A percentile compares a stretch with the other conserved stretches of the same genome.
Evolutionary conservation across 306 rosid genomes (phyloP).

Genomic region (Vicia sativa): DNA sequence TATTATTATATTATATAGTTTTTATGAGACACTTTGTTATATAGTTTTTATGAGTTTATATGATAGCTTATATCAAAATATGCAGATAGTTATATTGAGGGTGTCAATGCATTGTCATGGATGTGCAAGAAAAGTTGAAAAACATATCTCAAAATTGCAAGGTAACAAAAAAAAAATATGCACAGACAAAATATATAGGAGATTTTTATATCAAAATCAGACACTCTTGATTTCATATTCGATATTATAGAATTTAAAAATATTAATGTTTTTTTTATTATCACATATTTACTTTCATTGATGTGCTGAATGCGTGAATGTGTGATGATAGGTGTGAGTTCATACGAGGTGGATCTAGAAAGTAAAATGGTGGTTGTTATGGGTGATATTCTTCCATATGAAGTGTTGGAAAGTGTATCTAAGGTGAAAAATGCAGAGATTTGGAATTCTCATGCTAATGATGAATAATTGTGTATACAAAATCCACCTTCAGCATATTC

Average conservation of each 20-base stretch:
- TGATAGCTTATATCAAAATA: slow-evolving; percentile 19
- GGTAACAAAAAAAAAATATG: slow-evolving; percentile 42
- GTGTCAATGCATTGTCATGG: slow-evolving; percentile 97
- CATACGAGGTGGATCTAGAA: slow-evolving; percentile 81
- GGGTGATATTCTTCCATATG: slow-evolving; percentile 84
- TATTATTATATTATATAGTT: background rate
- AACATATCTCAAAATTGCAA: slow-evolving; percentile 80
- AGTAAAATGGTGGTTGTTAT: slow-evolving; percentile 75
- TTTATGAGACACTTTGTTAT: background rate
- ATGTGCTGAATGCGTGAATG: background rate
- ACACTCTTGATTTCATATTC: background rate
- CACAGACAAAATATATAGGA: background rate
- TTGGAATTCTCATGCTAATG: slow-evolving; percentile 49
- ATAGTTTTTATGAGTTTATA: background rate
- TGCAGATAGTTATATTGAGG: slow-evolving; percentile 76
- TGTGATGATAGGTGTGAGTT: slow-evolving; percentile 64
- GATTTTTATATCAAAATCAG: background rate
- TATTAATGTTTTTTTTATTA: background rate
- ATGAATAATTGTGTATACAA: slow-evolving; percentile 23
- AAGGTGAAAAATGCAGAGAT: slow-evolving; percentile 82
- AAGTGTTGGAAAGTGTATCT: slow-evolving; percentile 80
- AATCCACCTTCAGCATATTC: slow-evolving; percentile 33
- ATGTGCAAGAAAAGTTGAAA: slow-evolving; percentile 91
- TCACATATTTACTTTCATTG: background rate
- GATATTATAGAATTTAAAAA: background rate